Percentiles rank a stretch among this genome's conserved stretches.
These are phyloP conservation scores for Talaromyces albobiverticillius DNA, from an alignment of 2,329 filamentous ascomycete species.

Conservation along the genomic window DNA sequence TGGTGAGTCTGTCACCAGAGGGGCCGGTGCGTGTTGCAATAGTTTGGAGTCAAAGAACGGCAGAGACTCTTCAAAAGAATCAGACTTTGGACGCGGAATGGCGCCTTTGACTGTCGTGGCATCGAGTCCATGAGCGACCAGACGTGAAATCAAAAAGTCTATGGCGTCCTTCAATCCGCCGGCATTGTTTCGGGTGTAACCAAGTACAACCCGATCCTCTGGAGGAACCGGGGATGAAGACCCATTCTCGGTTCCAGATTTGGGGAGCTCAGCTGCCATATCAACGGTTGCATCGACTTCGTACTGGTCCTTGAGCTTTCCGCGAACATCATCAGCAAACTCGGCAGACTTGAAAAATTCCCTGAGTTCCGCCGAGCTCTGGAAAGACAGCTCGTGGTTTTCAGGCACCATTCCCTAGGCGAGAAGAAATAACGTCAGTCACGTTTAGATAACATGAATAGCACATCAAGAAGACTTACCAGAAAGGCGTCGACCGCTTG, in stretches of 20 bases:
- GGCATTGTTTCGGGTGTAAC: constrained; percentile 94
- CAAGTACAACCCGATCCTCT: constrained; percentile 63
- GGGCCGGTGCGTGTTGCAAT: constrained; percentile 82
- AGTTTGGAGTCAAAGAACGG: constrained; percentile 97
- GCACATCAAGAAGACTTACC: constrained; percentile 45
- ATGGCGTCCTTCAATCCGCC: constrained; percentile 94
- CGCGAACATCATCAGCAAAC: constrained; percentile 74
- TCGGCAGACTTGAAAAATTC: constrained; percentile 78
- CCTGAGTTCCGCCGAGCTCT: constrained; percentile 70
- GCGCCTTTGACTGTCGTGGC: constrained; percentile 82
- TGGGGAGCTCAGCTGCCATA: constrained; percentile 33
- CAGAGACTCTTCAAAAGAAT: constrained; percentile 95
- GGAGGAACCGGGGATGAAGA: constrained; percentile 43
- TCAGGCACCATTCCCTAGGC: constrained; percentile 92
- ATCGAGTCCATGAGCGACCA: constrained; percentile 88
- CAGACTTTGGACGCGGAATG: constrained; percentile 97
- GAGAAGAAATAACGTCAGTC: constrained; percentile 26
- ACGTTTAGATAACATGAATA: not conserved
- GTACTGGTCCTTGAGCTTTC: constrained; percentile 85
- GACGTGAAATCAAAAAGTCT: constrained; percentile 82
- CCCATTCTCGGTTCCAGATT: constrained; percentile 34
- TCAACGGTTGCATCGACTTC: constrained; percentile 82
- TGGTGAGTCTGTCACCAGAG: constrained; percentile 79
- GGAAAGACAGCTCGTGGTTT: constrained; percentile 85
- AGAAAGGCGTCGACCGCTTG: constrained; percentile 94